Conservation (phyloP, 805 yeast genomes). For the Ogataea thermomethanolica region DNA sequence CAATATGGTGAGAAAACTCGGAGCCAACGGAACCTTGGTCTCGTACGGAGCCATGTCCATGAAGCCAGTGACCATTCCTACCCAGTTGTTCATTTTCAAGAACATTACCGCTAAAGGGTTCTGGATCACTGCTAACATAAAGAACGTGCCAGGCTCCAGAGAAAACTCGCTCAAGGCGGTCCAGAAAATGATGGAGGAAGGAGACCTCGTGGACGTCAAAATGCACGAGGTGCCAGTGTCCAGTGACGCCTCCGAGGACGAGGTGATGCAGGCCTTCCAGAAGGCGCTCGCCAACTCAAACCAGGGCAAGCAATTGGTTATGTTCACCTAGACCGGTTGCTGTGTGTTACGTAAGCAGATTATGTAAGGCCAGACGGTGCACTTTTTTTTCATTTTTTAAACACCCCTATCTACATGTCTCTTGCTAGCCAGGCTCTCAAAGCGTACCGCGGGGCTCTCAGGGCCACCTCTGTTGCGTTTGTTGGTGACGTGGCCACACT, state of each 20-base stretch:
- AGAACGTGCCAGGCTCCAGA: slow-evolving; percentile 57
- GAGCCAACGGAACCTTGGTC: slow-evolving; percentile 68
- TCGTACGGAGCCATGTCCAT: slow-evolving; percentile 98
- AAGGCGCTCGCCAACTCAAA: slow-evolving; percentile 40
- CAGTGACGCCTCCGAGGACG: slow-evolving; percentile 35
- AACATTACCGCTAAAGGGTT: slow-evolving; percentile 82
- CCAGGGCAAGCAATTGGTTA: slow-evolving; percentile 44
- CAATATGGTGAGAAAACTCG: slow-evolving; percentile 78
- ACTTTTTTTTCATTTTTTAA: slow-evolving; percentile 1
- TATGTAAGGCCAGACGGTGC: not conserved
- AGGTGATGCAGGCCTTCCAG: slow-evolving; percentile 40
- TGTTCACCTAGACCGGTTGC: slow-evolving; percentile 2
- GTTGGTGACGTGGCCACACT: slow-evolving; percentile 46
- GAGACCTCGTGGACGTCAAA: slow-evolving; percentile 51
- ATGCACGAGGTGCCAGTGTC: slow-evolving; percentile 38
- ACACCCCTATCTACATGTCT: slow-evolving; percentile 16
- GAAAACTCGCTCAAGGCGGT: slow-evolving; percentile 51
- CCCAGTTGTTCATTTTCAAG: slow-evolving; percentile 85
- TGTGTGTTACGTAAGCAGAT: slow-evolving; percentile 1
- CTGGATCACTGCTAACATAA: slow-evolving; percentile 79
- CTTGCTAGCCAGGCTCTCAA: slow-evolving; percentile 22
- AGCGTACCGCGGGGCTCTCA: slow-evolving; percentile 64
- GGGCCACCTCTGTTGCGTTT: slow-evolving; percentile 65
- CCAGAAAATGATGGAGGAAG: slow-evolving; percentile 53
- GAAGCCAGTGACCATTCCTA: slow-evolving; percentile 91